Base-by-base conservation (phyloP, 192 early-diverging fungal genomes). In the Linnemannia hyalina region DNA sequence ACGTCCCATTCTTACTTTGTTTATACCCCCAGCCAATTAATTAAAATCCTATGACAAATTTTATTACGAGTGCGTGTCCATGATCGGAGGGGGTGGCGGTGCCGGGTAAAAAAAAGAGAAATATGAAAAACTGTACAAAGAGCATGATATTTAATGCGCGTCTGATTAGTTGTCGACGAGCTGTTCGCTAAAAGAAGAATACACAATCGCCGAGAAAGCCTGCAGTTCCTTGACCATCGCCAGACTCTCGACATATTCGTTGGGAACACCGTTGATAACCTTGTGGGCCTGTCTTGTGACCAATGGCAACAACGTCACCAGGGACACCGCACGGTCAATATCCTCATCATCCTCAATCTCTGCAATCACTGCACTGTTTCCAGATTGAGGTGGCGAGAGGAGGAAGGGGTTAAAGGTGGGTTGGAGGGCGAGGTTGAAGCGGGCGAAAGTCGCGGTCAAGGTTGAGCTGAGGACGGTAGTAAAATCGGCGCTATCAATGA, bases 191-290 rank as follows among this genome's bases (percentile, higher is more conserved):
- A 93, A 92, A 49, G 94, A 93, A 0, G 95, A 93, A 80, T 96
- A 96, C 42, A 96, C 92, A 16, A 94, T 91, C 5, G 95, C 95
- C 22, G 95, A 94, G 52, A 96, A 92, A 5, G 93, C 95, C 80
- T 95, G 94, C 29, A 96, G 83, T 76, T 96, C 95, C 80, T 93
- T 94, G 68, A 93, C 91, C 65, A 93, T 91, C 36, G 92, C 90
- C 78, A 96, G 41, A 75, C 90, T 90, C 72, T 95, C 93, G n/a
- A 96, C 88, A 78, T 95, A 96, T 78, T 93, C 91, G 85, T 95
- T 94, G 22, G 92, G 93, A 20, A 92, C 91, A 68, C 93, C 93
- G 82, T 94, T 94, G 70, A 96, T 91, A 35, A 96, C 90, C 78
- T 93, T 77, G 82, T 96, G 94, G 41, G 91, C 93, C 82, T 95